Conservation (phyloP, 192 early-diverging fungal species). For the Phycomyces nitens region DNA sequence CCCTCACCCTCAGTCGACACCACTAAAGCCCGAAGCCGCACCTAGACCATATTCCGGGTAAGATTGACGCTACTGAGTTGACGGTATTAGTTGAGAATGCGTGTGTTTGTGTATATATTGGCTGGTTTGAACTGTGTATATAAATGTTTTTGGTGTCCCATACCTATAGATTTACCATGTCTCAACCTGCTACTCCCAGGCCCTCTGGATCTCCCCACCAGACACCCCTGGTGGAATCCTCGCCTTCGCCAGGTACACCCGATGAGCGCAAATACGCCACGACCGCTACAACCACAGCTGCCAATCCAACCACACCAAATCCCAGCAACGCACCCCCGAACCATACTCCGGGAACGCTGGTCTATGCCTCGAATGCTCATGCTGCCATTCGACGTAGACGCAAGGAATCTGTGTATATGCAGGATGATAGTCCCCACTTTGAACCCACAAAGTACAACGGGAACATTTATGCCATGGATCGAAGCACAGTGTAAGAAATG, state of each 20-base stretch:
- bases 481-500: slow-evolving; percentile 12
- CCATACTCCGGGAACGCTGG: background rate
- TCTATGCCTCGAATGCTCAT: background rate
- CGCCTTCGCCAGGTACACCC: too few species aligned
- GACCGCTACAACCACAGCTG: too few species aligned
- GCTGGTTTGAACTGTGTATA: too few species aligned
- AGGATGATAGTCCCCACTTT: slow-evolving; percentile 11
- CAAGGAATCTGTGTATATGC: slow-evolving; percentile 6
- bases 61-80: too few species aligned
- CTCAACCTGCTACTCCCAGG: slow-evolving; percentile 5
- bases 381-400: slow-evolving; percentile 1
- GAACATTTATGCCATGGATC: slow-evolving; percentile 13
- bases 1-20: too few species aligned
- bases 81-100: too few species aligned
- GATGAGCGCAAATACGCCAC: too few species aligned
- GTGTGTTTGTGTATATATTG: background rate
- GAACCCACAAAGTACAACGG: slow-evolving; percentile 11
- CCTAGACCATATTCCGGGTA: background rate
- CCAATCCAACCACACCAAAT: background rate
- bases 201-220: slow-evolving; percentile 1
- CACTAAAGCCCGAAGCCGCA: background rate
- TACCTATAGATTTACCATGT: background rate
- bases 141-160: too few species aligned
- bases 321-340: background rate
- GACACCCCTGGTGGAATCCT: background rate